Base-by-base conservation (phyloP, 345 rosid genomes). In the Eucalyptus sp. region DNA sequence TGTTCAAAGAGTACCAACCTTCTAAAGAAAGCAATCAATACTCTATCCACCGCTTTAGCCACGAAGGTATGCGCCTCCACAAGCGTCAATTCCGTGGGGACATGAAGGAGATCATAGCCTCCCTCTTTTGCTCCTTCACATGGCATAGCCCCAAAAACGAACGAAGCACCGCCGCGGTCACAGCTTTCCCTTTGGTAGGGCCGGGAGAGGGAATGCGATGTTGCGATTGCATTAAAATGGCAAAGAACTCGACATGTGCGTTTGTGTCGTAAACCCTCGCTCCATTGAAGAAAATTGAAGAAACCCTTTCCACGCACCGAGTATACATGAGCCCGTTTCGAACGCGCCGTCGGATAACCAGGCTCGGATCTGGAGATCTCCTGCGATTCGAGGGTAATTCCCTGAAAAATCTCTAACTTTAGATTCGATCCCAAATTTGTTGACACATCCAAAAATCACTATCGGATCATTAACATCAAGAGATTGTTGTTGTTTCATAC, bases 231-330 rank as follows among this genome's bases (percentile, higher is more conserved):
- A 66, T 86, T 83, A 66, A 18, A 86, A 86, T 68, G 31, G 58
- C 88, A 71, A 76, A 68, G 80, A 33, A 37, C 48, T 41, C 83
- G 4, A 6, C 92, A 88, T 88, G 92, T 86, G 91, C 86, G 43
- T 29, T n/a, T 14, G 85, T 90, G 88, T 85, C 84, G 41, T 87
- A 46, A 86, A 51, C 10, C 50, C 86, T 44, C 33, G 0, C 60
- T 43, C 31, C 60, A n/a, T 27, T 24, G 16, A 49, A 64, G 25
- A 10, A 46, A 5, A n/a, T 27, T 24, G 16, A 49, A 64, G 37
- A 10, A 46, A 5, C 84, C 88, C 7, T 66, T 18, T 24, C 46
- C 4, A 4, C 8, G 15, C 83, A 20, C 15, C 48, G 8, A 43
- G 41, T 10, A 71, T 18, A 3, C 1, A 44, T 37, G 48, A 76